Evolutionary conservation across 371 early-diverging fungal species (phyloP), one percentile per base, ranked within the genome.

Genomic region (Mortierella sp.): DNA sequence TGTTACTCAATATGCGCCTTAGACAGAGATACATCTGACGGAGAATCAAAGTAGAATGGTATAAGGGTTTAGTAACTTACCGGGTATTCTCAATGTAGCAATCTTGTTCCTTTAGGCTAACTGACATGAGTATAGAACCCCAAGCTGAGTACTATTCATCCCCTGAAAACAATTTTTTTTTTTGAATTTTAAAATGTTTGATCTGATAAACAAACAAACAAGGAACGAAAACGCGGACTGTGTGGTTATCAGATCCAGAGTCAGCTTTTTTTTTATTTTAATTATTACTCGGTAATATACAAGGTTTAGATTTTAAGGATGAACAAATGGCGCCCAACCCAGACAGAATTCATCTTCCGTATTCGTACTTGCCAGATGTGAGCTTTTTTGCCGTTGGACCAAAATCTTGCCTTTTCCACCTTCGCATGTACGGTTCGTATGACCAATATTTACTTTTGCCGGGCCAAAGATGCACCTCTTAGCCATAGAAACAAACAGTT

Each of bases 221-320:
- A n/a, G 20, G 32, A 45, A 26, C 11, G 20, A 30, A 28, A 5
- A 52, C 40, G 30, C 35, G 45, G 47, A 55, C 3, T 9, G 18
- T 12, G 20, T 28, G 39, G 43, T 72, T 73, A 73, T 73, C 73
- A 67, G 73, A 73, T 73, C 73, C 73, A 73, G 73, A 67, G 73
- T 73, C 73, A 73, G 64, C 64, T 63, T 73, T 73, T 73, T 73
- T 72, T 72, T 52, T 52, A n/a, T 61, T 51, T 28, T n/a, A 35
- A 43, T 16, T 22, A 43, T 49, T 49, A 49, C 49, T 20, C n/a
- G 49, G 49, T 20, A 49, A 20, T 5, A 40, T 11, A n/a, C 22
- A 30, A 55, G 14, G 24, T 47, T 18, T 30, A 45, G 28, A 65
- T n/a, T 18, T 37, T 20, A 5, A 28, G 59, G 28, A 58, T 40